Base-by-base conservation (phyloP, 2,329 filamentous ascomycete genomes). In the Ascochyta pisi region DNA sequence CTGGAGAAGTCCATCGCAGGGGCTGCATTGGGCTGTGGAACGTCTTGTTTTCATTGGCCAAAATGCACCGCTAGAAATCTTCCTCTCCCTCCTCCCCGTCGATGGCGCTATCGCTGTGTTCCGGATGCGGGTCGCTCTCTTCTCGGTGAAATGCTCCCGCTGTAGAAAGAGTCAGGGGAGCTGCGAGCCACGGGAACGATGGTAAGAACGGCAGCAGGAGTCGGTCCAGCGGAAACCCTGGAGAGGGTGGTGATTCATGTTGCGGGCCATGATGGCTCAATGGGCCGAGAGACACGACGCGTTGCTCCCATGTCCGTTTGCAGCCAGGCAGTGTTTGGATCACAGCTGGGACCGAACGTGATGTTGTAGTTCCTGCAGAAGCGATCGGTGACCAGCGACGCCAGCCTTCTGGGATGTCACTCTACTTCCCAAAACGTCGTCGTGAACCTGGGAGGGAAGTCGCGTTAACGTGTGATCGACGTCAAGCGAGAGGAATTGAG, bases 61-160 rank as follows among this genome's bases (percentile, higher is more conserved):
- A 19, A 29, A 16, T 23, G 39, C 19, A 34, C 15, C 45, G 48
- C 54, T 51, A 58, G 56, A 52, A 55, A 43, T 53, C 46, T 58
- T 49, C 44, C 23, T 46, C 22, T 33, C 33, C 19, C 19, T 19
- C 19, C 19, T 19, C 19, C 19, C 19, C 19, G 19, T 19, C 19
- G 19, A 19, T 19, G 31, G 41, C 16, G 15, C 19, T 8, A 3
- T 49, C 26, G 35, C 53, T 31, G 24, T 42, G 24, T 50, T 42
- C 35, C 29, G n/a, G 24, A 34, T 41, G n/a, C 31, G 41, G 38
- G 31, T 35, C 31, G 23, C 42, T 50, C 34, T 24, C 22, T 38
- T 13, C 22, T 46, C 35, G 22, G n/a, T 37, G 39, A 39, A 22
- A 2, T 26, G 29, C 23, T 37, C 50, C 43, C 19, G 19, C 31